Conservation (phyloP, 805 yeast genomes). For the Teunomyces kruisii region DNA sequence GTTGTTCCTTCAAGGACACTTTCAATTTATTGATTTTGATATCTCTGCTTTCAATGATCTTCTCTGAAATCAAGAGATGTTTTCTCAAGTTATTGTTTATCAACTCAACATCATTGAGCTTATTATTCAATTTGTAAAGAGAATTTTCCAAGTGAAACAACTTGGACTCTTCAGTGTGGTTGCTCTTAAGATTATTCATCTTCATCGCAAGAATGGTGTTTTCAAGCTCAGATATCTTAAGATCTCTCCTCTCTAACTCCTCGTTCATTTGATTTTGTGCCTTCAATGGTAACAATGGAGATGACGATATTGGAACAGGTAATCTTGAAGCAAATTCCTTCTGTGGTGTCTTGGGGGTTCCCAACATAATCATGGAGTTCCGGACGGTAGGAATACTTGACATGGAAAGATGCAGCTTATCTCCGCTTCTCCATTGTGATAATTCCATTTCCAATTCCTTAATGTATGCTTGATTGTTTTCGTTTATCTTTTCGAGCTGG, state of each 20-base stretch:
- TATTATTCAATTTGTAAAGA: constrained; percentile 54
- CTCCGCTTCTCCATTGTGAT: constrained; percentile 33
- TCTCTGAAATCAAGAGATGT: constrained; percentile 55
- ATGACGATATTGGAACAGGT: constrained; percentile 12
- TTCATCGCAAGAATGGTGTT: constrained; percentile 27
- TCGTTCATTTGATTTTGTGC: constrained; percentile 11
- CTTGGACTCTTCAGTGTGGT: constrained; percentile 48
- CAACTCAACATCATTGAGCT: constrained; percentile 60
- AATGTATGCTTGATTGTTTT: constrained; percentile 30
- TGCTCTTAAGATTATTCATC: constrained; percentile 25
- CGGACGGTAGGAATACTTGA: constrained; percentile 8
- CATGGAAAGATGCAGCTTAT: constrained; percentile 8
- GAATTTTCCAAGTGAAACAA: constrained; percentile 56
- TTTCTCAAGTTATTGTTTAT: constrained; percentile 57
- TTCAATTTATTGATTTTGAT: constrained; percentile 58
- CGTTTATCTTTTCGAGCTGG: constrained; percentile 35
- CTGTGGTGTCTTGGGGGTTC: constrained; percentile 11
- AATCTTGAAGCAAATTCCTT: constrained; percentile 12
- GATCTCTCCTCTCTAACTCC: constrained; percentile 28
- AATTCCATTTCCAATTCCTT: constrained; percentile 44
- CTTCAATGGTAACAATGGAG: constrained; percentile 4
- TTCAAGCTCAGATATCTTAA: constrained; percentile 31
- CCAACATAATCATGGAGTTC: constrained; percentile 8
- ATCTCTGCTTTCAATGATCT: constrained; percentile 57
- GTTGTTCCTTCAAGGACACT: constrained; percentile 49